Evolutionary conservation across 2,329 filamentous ascomycete species (phyloP), one percentile per base, ranked within the genome.

Genomic region (Fusarium floridanum): DNA sequence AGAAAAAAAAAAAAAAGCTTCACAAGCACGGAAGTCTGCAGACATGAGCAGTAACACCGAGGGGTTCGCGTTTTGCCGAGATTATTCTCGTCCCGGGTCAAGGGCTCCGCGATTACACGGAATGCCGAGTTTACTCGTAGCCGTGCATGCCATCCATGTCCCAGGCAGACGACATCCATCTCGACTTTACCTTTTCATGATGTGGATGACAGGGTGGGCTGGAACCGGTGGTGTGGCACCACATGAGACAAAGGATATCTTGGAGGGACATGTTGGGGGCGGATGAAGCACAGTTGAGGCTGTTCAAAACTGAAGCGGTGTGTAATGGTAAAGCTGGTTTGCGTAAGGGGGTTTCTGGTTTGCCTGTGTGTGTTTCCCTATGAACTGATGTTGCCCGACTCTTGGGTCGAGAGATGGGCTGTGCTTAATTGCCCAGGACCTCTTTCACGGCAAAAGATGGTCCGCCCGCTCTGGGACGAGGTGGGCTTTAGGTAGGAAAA

Each of bases 401-500:
- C 68, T 66, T 62, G 36, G 72, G 57, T 59, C 72, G 27, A 72
- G 68, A 34, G 72, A 66, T 64, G 72, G 65, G 62, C 72, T 56
- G 69, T 74, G 72, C 72, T 65, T 70, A 67, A 75, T 73, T 74
- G 71, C 27, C 29, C 14, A 39, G 62, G 55, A 66, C 20, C 43
- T 69, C 64, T 50, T 43, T 62, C 41, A 55, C 22, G 61, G 36
- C 45, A 17, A 55, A 32, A 32, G 48, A 22, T 20, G 37, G n/a
- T 3, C 17, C 61, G 22, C 45, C 14, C 45, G 16, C 45, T 43
- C 53, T 53, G 24, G 41, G 41, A 50, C 24, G 27, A 34, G 37
- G 32, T 29, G 16, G 48, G 41, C n/a, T 27, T 45, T 45, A 20
- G n/a, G 20, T 2, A 6, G 14, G 8, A 22, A n/a, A 8, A 29